Evolutionary conservation across 352 stramenopile species (phyloP).

Genomic region (Phytophthora parvispora): DNA sequence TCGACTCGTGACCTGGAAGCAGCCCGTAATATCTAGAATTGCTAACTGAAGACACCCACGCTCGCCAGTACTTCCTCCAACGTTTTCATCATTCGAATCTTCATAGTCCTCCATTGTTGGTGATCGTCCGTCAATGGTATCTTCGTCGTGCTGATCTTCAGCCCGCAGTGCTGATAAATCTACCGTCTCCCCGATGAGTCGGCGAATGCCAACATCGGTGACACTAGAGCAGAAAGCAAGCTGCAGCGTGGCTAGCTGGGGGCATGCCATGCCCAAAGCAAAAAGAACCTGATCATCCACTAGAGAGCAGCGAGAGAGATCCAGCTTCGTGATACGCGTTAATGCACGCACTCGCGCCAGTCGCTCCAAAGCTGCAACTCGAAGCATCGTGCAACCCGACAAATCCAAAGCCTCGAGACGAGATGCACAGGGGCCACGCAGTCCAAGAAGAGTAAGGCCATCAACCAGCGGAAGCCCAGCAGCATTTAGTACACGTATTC

Average conservation of each 20-base stretch:
- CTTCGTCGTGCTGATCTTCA: slow-evolving; percentile 1
- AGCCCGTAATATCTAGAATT: slow-evolving; percentile 71
- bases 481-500: slow-evolving; percentile 46
- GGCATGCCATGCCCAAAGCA: slow-evolving; percentile 52
- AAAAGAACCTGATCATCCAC: slow-evolving; percentile 66
- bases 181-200: slow-evolving; percentile 47
- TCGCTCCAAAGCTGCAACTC: slow-evolving; percentile 49
- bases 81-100: slow-evolving; percentile 5
- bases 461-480: slow-evolving; percentile 62
- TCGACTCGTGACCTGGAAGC: slow-evolving; percentile 69
- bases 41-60: slow-evolving; percentile 53
- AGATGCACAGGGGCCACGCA: slow-evolving; percentile 35
- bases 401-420: slow-evolving; percentile 36
- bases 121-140: not conserved
- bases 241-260: slow-evolving; percentile 46
- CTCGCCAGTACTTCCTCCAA: slow-evolving; percentile 12
- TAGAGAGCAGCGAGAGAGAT: slow-evolving; percentile 63
- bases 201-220: slow-evolving; percentile 60
- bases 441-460: slow-evolving; percentile 64
- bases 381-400: slow-evolving; percentile 42
- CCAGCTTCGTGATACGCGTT: slow-evolving; percentile 45
- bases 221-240: slow-evolving; percentile 67
- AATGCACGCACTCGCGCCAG: slow-evolving; percentile 53
- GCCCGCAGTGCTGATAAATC: slow-evolving; percentile 17
- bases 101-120: slow-evolving; percentile 4